Base-by-base conservation (phyloP, 2,329 filamentous ascomycete genomes). In the Aspergillus sp. region DNA sequence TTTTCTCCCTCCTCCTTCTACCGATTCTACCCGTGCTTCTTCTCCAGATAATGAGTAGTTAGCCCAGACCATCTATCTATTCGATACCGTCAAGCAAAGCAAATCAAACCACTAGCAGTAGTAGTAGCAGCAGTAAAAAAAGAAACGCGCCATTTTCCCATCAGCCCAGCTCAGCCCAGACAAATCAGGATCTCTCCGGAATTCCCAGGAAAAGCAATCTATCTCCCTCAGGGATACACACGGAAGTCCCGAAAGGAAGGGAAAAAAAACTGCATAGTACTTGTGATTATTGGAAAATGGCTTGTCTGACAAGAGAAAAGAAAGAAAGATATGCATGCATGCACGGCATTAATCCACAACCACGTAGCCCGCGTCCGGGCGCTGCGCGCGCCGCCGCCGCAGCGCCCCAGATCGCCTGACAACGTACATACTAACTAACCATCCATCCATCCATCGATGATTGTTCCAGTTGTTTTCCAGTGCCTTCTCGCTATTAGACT, bases 291-390 rank as follows among this genome's bases (percentile, higher is more conserved):
- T 32, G 23, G 23, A 17, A 27, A 27, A 27, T 25, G 23, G 21
- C 19, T n/a, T 23, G 44, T 25, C 15, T 32, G 47, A 50, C 47
- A 50, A 36, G 32, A 36, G 11, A 36, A 5, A 13, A 36, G 32
- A 13, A 36, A 36, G 30, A 36, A 50, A 50, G 47, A 50, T 44
- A 53, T 58, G 55, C 54, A 54, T 55, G 59, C 59, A 64, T 60
- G 54, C 59, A 57, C 59, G 58, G 56, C 53, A 55, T 55, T 44
- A 15, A 30, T 36, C 38, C 38, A 48, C 17, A 36, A 54, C 57
- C 50, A 55, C 53, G 53, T 55, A 55, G 49, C 49, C 42, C 23
- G 44, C 32, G 32, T 36, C 32, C 32, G 32, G 32, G 32, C 25
- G 13, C 25, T 23, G 39, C n/a, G 13, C 17, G 41, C 39, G 27